Evolutionary conservation across 441 rosid genomes (phyloP).

Genomic region (Populus hybrid): DNA sequence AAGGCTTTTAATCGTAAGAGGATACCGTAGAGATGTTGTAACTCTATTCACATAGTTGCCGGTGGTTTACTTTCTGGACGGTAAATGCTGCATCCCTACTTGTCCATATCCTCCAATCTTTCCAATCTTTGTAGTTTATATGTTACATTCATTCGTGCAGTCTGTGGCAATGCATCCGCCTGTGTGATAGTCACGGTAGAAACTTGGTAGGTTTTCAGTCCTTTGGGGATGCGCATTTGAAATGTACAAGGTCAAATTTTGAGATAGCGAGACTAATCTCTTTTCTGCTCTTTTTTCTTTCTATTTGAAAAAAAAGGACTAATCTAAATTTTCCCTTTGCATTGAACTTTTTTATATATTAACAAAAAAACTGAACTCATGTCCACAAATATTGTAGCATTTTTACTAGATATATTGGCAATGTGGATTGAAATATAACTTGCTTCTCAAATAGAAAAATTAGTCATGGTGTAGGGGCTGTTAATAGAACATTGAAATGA

Average conservation of each 20-base stretch:
- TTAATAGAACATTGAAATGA: background rate
- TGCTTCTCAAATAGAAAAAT: background rate
- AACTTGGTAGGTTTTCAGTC: slow-evolving; percentile 16
- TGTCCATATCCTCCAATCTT: slow-evolving; percentile 26
- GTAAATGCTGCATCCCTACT: slow-evolving; percentile 2
- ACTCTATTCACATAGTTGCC: slow-evolving; percentile 76
- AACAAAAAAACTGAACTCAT: background rate
- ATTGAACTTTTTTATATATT: background rate
- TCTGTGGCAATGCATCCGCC: slow-evolving; percentile 13
- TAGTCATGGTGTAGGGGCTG: background rate
- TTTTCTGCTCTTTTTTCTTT: background rate
- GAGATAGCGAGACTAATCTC: background rate
- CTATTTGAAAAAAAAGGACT: background rate
- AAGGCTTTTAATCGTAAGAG: slow-evolving; percentile 94
- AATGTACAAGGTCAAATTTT: background rate
- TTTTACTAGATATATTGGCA: background rate
- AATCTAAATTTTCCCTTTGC: background rate
- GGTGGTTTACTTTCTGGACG: slow-evolving; percentile 1
- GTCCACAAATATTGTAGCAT: background rate
- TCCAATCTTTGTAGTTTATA: slow-evolving; percentile 18
- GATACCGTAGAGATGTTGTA: slow-evolving; percentile 95
- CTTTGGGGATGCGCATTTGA: slow-evolving; percentile 18
- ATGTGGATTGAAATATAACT: background rate
- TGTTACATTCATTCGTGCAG: slow-evolving; percentile 34
- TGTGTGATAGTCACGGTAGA: slow-evolving; percentile 10